These are phyloP conservation scores for Iris macrosiphon DNA, from an alignment of 106 monocot species.

Conservation along the genomic window DNA sequence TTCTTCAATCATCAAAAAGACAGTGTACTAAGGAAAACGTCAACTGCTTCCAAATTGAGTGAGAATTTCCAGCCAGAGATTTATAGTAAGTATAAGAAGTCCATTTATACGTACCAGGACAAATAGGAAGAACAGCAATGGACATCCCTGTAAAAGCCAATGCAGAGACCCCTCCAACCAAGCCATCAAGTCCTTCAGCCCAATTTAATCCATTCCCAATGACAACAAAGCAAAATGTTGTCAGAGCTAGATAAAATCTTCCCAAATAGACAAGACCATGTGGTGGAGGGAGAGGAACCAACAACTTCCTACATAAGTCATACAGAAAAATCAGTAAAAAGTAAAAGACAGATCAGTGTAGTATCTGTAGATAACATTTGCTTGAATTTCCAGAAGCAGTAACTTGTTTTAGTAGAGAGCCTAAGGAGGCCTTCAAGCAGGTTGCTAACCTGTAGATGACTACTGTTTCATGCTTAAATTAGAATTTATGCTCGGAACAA, in stretches of 20 bases:
- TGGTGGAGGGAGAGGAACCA: constrained; percentile 62
- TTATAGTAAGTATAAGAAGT: background rate
- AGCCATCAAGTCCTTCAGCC: constrained; percentile 57
- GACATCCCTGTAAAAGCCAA: constrained; percentile 61
- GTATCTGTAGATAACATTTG: background rate
- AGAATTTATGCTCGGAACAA: no score
- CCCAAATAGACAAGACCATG: constrained; percentile 50
- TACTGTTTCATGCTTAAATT: no score
- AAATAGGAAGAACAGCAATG: constrained; percentile 66
- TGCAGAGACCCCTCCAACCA: constrained; percentile 61
- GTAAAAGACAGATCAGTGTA: background rate
- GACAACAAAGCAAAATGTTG: constrained; percentile 41
- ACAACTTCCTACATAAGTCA: constrained; percentile 48
- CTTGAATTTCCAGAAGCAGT: background rate
- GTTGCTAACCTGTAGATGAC: no score
- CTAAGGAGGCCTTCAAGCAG: no score
- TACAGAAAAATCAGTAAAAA: background rate
- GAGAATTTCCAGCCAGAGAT: background rate
- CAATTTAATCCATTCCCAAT: constrained; percentile 52
- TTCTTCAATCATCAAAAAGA: no score
- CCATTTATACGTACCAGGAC: constrained; percentile 33
- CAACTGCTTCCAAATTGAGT: no score
- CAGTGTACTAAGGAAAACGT: no score
- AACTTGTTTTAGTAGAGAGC: no score
- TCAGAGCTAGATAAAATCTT: constrained; percentile 36